phyloP scores from a whole-genome alignment of 495 filamentous ascomycete genomes.

The Hypoxylon trugodes region DNA sequence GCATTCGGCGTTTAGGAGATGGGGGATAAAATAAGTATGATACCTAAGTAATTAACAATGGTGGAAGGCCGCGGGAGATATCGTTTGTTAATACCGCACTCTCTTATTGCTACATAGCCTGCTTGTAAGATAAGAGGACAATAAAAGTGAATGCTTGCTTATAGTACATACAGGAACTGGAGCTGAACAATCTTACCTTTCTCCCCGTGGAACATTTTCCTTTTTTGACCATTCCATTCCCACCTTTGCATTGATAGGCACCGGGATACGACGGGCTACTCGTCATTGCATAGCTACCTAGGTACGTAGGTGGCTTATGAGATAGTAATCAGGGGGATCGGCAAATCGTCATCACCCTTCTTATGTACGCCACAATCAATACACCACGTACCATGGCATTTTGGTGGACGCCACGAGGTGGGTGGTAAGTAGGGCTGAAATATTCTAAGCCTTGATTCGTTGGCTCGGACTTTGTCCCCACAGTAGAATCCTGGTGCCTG shows the following conservation, averaged over 20 bases:
- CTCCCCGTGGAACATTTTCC: not conserved
- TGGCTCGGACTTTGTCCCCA: slow-evolving; percentile 19
- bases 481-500: slow-evolving; percentile 8
- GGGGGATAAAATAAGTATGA: not conserved
- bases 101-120: not conserved
- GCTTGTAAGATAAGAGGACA: not conserved
- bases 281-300: too few species aligned
- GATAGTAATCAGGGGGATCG: too few species aligned
- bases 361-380: too few species aligned
- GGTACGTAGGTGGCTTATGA: too few species aligned
- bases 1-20: not conserved
- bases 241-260: too few species aligned
- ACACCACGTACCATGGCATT: not conserved
- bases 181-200: not conserved
- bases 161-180: too few species aligned
- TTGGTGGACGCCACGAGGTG: not conserved
- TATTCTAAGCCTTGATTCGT: slow-evolving; percentile 7
- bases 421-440: slow-evolving; percentile 11
- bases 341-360: too few species aligned
- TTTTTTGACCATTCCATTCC: too few species aligned
- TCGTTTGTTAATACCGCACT: not conserved
- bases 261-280: too few species aligned
- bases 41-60: not conserved
- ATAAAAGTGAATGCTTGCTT: slow-evolving; percentile 27
- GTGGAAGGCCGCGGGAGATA: not conserved